These are phyloP conservation scores for Pichia cabralensis DNA, from an alignment of 805 yeast genomes.

Conservation along the genomic window DNA sequence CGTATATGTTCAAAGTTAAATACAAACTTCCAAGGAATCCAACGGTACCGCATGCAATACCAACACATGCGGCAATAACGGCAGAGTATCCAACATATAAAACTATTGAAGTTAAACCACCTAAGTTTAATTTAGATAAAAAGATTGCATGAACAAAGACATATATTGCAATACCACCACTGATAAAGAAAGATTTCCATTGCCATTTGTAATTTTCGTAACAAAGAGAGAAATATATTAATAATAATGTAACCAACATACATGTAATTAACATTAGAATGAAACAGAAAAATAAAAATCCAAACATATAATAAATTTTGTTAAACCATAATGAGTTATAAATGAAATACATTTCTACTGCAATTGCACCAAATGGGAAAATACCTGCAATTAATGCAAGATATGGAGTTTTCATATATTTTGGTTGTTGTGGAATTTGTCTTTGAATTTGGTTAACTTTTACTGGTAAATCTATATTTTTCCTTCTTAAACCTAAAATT, in stretches of 20 bases:
- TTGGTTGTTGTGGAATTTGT: constrained; percentile 88
- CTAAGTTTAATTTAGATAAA: constrained; percentile 59
- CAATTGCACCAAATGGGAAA: constrained; percentile 90
- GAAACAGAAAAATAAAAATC: constrained; percentile 84
- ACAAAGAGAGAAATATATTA: constrained; percentile 77
- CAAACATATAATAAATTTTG: constrained; percentile 93
- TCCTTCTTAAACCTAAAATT: constrained; percentile 58
- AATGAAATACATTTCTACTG: constrained; percentile 90
- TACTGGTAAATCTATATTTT: constrained; percentile 44
- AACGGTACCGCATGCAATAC: constrained; percentile 78
- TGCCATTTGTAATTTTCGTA: constrained; percentile 96
- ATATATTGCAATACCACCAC: constrained; percentile 84
- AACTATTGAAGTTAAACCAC: constrained; percentile 66
- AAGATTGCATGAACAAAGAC: constrained; percentile 76
- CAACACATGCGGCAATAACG: constrained; percentile 58
- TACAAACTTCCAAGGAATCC: constrained; percentile 70
- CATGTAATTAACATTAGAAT: constrained; percentile 76
- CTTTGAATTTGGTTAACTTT: constrained; percentile 93
- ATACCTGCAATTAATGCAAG: constrained; percentile 73
- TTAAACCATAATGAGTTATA: constrained; percentile 89
- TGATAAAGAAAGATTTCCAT: constrained; percentile 81
- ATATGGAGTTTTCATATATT: constrained; percentile 62
- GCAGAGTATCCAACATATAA: constrained; percentile 77
- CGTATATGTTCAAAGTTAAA: constrained; percentile 71
- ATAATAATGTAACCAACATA: constrained; percentile 65